phyloP scores from a whole-genome alignment of 208 protist species.

The Trypanosoma rangeli region DNA sequence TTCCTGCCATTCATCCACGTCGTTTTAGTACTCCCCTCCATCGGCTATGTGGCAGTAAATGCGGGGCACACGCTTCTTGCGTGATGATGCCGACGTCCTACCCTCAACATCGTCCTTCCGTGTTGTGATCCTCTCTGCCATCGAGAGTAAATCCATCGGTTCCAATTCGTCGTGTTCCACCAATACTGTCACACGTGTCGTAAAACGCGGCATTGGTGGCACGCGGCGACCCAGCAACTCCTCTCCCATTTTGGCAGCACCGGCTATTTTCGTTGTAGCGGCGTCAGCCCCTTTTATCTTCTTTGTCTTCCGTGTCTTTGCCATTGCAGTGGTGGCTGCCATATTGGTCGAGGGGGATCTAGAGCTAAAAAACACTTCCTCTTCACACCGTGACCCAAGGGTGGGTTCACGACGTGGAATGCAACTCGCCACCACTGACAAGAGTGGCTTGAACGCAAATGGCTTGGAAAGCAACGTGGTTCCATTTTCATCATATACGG shows the following conservation, averaged over 20 bases:
- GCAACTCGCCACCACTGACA: conserved; percentile 76
- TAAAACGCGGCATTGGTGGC: conserved; percentile 72
- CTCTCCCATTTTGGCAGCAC: conserved; percentile 15
- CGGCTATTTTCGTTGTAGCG: neutral
- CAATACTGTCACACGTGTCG: conserved; percentile 73
- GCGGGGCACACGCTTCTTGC: conserved; percentile 24
- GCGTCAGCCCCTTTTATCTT: neutral
- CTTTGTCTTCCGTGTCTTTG: conserved; percentile 5
- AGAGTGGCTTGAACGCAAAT: conserved; percentile 63
- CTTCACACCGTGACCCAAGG: conserved; percentile 39
- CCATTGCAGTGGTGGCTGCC: neutral
- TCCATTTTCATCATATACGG: neutral
- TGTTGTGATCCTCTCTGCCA: conserved; percentile 51
- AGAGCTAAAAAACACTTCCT: conserved; percentile 21
- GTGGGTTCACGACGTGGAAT: conserved; percentile 63
- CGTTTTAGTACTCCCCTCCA: conserved; percentile 52
- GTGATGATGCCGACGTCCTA: neutral
- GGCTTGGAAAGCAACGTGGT: conserved; percentile 34
- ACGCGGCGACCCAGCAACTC: conserved; percentile 27
- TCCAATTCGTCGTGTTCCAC: conserved; percentile 79
- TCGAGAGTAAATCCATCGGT: conserved; percentile 59
- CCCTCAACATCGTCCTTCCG: conserved; percentile 9
- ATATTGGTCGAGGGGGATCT: neutral
- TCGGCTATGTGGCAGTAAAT: conserved; percentile 81
- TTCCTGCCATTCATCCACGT: neutral